phyloP scores from a whole-genome alignment of 148 eudicot species.

The Camellia lanceoleosa region DNA sequence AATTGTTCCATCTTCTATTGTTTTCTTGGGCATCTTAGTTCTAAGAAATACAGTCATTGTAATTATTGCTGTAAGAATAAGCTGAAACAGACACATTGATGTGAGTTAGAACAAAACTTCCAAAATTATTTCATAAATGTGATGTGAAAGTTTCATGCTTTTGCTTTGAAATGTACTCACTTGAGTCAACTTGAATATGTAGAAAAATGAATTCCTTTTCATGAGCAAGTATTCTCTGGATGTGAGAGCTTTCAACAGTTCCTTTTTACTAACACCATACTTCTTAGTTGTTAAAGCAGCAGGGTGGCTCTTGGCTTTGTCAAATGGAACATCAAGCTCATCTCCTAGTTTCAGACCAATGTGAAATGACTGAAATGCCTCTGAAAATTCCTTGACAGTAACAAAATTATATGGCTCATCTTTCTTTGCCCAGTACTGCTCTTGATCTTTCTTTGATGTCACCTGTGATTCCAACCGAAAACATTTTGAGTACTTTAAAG shows the following conservation, averaged over 20 bases:
- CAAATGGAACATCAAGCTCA: constrained; percentile 52
- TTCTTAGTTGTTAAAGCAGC: too few relatives aligned
- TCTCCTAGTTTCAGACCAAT: constrained; percentile 40
- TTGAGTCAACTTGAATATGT: constrained; percentile 43
- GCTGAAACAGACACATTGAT: constrained; percentile 28
- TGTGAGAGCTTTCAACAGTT: too few relatives aligned
- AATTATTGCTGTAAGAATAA: constrained; percentile 39
- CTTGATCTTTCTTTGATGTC: constrained; percentile 38
- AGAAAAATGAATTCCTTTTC: constrained; percentile 46
- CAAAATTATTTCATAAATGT: too few relatives aligned
- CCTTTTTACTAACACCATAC: too few relatives aligned
- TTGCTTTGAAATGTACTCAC: too few relatives aligned
- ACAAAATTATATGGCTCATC: constrained; percentile 55
- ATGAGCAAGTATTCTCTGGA: too few relatives aligned
- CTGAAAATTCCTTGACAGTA: constrained; percentile 49
- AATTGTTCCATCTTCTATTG: constrained; percentile 41
- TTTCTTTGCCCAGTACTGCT: constrained; percentile 40
- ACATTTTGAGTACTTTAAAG: neutral
- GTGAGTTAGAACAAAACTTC: too few relatives aligned
- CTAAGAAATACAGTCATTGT: constrained; percentile 65
- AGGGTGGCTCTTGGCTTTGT: constrained; percentile 32
- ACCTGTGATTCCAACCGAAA: constrained; percentile 30
- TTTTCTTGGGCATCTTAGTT: constrained; percentile 49
- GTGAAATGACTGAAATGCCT: constrained; percentile 64
- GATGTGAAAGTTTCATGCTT: too few relatives aligned